Percentiles rank a stretch among this genome's conserved stretches.
These are phyloP conservation scores for Sclerospora graminicola DNA, from an alignment of 352 stramenopile species.

Conservation along the genomic window DNA sequence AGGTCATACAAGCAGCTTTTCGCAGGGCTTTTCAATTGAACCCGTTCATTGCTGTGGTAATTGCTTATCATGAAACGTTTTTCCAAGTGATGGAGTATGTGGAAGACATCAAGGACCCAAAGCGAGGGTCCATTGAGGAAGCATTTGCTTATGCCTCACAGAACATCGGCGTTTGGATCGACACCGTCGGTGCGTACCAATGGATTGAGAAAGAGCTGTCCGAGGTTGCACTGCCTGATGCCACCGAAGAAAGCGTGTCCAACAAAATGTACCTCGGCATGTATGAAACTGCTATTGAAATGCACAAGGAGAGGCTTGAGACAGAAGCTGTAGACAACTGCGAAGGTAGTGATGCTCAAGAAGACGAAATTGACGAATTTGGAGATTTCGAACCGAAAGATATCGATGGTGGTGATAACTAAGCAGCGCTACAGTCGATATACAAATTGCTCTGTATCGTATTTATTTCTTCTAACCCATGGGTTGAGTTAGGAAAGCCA, in stretches of 20 bases:
- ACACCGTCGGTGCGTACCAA: conserved; percentile 66
- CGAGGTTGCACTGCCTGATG: conserved; percentile 31
- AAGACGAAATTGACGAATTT: conserved; percentile 33
- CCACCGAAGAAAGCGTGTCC: conserved; percentile 39
- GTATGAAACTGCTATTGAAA: conserved; percentile 80
- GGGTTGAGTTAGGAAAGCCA: too few species aligned
- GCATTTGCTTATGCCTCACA: conserved; percentile 67
- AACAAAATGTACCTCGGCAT: conserved; percentile 84
- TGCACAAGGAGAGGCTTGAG: conserved; percentile 63
- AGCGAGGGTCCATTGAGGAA: conserved; percentile 71
- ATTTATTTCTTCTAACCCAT: too few species aligned
- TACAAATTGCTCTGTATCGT: too few species aligned
- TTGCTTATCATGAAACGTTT: conserved; percentile 72
- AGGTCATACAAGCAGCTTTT: conserved; percentile 64
- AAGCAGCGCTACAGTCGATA: background rate
- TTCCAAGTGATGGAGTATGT: conserved; percentile 74
- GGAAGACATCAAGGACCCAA: conserved; percentile 66
- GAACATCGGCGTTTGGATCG: conserved; percentile 80
- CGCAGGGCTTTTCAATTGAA: conserved; percentile 61
- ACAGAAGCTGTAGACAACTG: conserved; percentile 22
- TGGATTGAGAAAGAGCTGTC: conserved; percentile 81
- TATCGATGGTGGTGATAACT: conserved; percentile 43
- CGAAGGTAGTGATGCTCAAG: conserved; percentile 24
- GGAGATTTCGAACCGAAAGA: conserved; percentile 40
- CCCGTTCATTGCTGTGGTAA: conserved; percentile 77